A percentile compares a stretch with the other conserved stretches of the same genome.
These are phyloP conservation scores for Auricularia sp. DNA, from an alignment of 768 basidiomycete species.

Conservation along the genomic window DNA sequence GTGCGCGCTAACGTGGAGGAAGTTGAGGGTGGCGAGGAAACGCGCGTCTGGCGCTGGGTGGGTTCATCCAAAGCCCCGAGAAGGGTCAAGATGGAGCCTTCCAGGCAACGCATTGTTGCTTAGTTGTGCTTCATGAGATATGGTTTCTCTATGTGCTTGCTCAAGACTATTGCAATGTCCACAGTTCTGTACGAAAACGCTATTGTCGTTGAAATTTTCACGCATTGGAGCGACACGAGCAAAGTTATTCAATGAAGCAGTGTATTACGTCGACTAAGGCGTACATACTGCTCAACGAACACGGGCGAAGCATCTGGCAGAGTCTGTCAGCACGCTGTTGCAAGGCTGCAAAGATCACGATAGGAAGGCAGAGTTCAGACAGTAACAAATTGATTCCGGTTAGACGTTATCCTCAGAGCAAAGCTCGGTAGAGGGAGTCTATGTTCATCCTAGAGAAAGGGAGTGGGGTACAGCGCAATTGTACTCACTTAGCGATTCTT, in stretches of 20 bases:
- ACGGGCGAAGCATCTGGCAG: not conserved
- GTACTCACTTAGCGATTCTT: constrained; percentile 64
- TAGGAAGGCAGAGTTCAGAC: constrained; percentile 41
- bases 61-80: constrained; percentile 26
- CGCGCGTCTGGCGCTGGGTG: constrained; percentile 87
- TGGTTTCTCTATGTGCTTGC: not conserved
- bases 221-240: not conserved
- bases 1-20: constrained; percentile 80
- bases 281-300: not conserved
- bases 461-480: constrained; percentile 5
- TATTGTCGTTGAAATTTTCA: constrained; percentile 28
- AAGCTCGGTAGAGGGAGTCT: constrained; percentile 89
- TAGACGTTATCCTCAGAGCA: constrained; percentile 69
- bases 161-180: not conserved
- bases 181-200: not conserved
- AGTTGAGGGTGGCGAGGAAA: constrained; percentile 74
- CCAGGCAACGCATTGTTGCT: not conserved
- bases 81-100: not conserved
- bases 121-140: not conserved
- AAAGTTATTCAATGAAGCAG: not conserved
- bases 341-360: not conserved
- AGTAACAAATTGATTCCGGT: constrained; percentile 77
- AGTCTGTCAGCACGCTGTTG: not conserved
- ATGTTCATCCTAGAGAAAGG: constrained; percentile 53
- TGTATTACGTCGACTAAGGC: no score